These are phyloP conservation scores for Tylopilus sp. DNA, from an alignment of 768 basidiomycete species.

Conservation along the genomic window DNA sequence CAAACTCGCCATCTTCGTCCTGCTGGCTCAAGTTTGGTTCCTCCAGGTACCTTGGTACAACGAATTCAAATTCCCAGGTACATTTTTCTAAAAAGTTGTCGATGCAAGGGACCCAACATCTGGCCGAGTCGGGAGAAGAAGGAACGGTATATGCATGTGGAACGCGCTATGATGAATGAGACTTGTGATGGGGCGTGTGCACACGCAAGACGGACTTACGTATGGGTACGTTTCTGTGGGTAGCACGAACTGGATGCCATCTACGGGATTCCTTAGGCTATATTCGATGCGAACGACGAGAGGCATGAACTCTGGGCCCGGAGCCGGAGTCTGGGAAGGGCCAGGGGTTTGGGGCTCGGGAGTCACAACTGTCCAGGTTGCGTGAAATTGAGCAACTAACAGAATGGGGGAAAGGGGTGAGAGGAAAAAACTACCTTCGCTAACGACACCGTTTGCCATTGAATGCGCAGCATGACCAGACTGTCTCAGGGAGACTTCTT, in stretches of 20 bases:
- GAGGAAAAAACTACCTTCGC: slow-evolving; percentile 48
- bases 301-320: slow-evolving; percentile 67
- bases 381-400: slow-evolving; percentile 5
- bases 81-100: slow-evolving; percentile 95
- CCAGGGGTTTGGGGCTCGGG: slow-evolving; percentile 80
- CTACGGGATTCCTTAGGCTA: slow-evolving; percentile 75
- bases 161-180: slow-evolving; percentile 57
- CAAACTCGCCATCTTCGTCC: slow-evolving; percentile 40
- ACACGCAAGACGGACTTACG: slow-evolving; percentile 45
- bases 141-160: slow-evolving; percentile 92
- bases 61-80: slow-evolving; percentile 97
- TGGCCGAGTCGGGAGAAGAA: slow-evolving; percentile 84
- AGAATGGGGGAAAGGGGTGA: not conserved
- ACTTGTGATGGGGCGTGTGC: slow-evolving; percentile 2
- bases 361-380: slow-evolving; percentile 51
- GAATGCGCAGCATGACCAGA: slow-evolving; percentile 43
- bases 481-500: slow-evolving; percentile 63
- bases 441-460: slow-evolving; percentile 40
- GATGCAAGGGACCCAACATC: slow-evolving; percentile 98
- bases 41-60: slow-evolving; percentile 82
- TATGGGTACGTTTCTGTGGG: slow-evolving; percentile 82
- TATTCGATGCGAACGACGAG: slow-evolving; percentile 76
- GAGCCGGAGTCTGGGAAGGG: slow-evolving; percentile 32
- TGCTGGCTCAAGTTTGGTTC: slow-evolving; percentile 39
- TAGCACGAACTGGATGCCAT: slow-evolving; percentile 81